Percentiles rank a stretch among this genome's conserved stretches.
These are phyloP conservation scores for Ceratocystis alfenasii DNA, from an alignment of 2,329 filamentous ascomycete genomes.

Conservation along the genomic window DNA sequence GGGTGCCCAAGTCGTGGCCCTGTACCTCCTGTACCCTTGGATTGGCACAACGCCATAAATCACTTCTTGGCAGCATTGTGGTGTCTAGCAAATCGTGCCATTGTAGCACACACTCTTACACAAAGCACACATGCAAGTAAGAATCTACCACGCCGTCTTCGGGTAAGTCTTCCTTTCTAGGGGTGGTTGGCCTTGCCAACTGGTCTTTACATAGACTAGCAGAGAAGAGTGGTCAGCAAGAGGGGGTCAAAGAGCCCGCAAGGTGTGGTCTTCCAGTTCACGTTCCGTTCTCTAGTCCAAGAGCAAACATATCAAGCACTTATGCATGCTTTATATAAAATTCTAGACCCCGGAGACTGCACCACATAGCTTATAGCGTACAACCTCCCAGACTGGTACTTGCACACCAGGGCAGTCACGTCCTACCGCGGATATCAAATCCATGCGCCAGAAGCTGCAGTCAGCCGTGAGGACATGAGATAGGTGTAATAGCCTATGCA, in stretches of 20 bases:
- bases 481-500: background rate
- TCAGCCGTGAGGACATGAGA: background rate
- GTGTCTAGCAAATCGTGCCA: background rate
- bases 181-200: background rate
- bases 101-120: background rate
- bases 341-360: no score
- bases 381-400: background rate
- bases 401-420: background rate
- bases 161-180: background rate
- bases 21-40: background rate
- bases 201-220: background rate
- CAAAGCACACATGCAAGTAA: background rate
- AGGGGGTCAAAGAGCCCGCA: no score
- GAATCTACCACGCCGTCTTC: background rate
- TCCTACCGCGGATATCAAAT: constrained; percentile 1
- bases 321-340: no score
- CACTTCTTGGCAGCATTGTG: constrained; percentile 1
- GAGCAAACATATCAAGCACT: no score
- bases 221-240: no score
- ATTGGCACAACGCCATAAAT: constrained; percentile 2
- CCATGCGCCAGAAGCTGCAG: background rate
- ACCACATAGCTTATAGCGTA: background rate
- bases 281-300: no score
- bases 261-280: no score
- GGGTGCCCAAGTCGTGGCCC: background rate